Evolutionary conservation across 768 basidiomycete species (phyloP).

Genomic region (Lactarius vividus): DNA sequence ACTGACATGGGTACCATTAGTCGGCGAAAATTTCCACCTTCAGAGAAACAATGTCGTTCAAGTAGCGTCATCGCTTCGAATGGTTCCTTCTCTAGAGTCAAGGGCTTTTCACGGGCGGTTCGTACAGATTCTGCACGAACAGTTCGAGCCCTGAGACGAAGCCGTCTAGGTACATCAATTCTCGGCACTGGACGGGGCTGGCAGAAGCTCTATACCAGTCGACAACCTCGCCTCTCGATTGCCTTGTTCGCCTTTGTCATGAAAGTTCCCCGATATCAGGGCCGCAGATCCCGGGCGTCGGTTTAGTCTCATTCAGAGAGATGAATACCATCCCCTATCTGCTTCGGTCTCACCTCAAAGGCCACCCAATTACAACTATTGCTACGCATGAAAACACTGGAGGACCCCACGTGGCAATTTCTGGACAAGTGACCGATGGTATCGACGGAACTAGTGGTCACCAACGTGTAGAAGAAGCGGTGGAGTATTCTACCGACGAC

Average conservation of each 20-base stretch:
- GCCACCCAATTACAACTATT: background rate
- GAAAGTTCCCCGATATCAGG: background rate
- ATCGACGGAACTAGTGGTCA: background rate
- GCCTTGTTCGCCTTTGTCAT: background rate
- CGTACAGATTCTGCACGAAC: background rate
- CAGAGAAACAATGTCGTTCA: conserved; percentile 8
- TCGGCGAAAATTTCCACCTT: conserved; percentile 10
- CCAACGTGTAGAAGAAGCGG: background rate
- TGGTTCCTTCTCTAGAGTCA: background rate
- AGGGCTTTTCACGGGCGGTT: conserved; percentile 7
- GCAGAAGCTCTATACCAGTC: conserved; percentile 12
- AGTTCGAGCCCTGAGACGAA: background rate
- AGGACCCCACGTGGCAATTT: background rate
- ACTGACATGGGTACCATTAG: background rate
- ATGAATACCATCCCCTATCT: conserved; percentile 1
- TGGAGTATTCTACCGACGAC: conserved; percentile 6
- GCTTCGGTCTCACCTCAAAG: background rate
- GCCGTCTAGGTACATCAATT: conserved; percentile 1
- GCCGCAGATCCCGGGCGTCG: background rate
- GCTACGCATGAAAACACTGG: background rate
- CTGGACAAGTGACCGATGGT: background rate
- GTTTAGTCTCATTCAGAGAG: background rate
- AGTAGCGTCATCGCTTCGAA: background rate
- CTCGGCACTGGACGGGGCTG: background rate
- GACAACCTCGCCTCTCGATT: too few relatives aligned